These are phyloP conservation scores for Russula abietina DNA, from an alignment of 768 basidiomycete genomes.

Conservation along the genomic window DNA sequence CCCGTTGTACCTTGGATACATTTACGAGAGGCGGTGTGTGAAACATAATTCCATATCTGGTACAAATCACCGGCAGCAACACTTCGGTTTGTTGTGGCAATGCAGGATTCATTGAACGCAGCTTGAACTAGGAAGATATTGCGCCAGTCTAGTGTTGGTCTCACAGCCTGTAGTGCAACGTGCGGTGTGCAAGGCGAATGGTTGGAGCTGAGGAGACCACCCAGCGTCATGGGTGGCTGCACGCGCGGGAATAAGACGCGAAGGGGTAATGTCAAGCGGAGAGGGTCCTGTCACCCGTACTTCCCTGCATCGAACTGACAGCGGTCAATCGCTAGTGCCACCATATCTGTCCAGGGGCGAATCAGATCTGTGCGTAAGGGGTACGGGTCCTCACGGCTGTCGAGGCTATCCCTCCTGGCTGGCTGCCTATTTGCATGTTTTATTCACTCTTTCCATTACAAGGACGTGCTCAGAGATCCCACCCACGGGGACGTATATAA, in stretches of 20 bases:
- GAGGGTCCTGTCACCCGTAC: not conserved
- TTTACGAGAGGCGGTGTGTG: constrained; percentile 10
- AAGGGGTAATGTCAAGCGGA: constrained; percentile 1
- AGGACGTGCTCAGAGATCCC: not conserved
- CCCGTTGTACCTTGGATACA: not conserved
- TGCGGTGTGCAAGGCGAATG: not conserved
- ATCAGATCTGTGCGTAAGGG: constrained; percentile 4
- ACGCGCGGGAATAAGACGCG: constrained; percentile 4
- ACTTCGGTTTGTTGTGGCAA: not conserved
- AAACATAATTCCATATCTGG: not conserved
- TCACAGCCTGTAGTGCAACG: not conserved
- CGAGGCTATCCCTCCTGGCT: not conserved
- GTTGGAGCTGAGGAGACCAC: not conserved
- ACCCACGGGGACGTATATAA: not conserved
- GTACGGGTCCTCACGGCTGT: not conserved
- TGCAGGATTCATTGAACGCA: not conserved
- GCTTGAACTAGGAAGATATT: not conserved
- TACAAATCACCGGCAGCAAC: not conserved
- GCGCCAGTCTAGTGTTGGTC: not conserved
- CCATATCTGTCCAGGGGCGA: not conserved
- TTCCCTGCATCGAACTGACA: not conserved
- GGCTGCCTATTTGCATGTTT: not conserved
- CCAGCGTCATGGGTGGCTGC: not conserved
- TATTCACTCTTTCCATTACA: not conserved
- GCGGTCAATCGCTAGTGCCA: not conserved